phyloP scores from a whole-genome alignment of 306 rosid genomes.

The Aeschynomene evenia region DNA sequence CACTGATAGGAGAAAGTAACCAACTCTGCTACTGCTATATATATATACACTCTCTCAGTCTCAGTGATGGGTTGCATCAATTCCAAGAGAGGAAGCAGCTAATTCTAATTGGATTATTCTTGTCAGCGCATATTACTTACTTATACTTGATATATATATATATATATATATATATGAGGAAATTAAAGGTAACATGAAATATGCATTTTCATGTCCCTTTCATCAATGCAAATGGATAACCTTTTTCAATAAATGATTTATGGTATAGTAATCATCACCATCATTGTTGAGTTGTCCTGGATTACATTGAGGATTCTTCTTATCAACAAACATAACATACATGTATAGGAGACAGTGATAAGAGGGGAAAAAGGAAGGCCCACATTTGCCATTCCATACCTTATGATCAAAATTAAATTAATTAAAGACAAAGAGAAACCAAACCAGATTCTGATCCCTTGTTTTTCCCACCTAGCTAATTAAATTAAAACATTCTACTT shows the following conservation, averaged over 20 bases:
- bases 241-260: slow-evolving; percentile 29
- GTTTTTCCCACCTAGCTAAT: slow-evolving; percentile 50
- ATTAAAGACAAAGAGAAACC: slow-evolving; percentile 39
- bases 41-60: slow-evolving; percentile 41
- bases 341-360: slow-evolving; percentile 44
- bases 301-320: slow-evolving; percentile 46
- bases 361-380: slow-evolving; percentile 30
- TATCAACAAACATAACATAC: no score
- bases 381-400: slow-evolving; percentile 36
- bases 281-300: slow-evolving; percentile 26
- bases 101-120: slow-evolving; percentile 54
- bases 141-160: no score
- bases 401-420: no score
- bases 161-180: no score
- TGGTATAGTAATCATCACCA: slow-evolving; percentile 5
- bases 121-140: slow-evolving; percentile 36
- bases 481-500: slow-evolving; percentile 31
- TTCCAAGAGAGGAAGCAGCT: slow-evolving; percentile 40
- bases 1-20: slow-evolving; percentile 54
- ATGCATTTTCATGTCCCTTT: slow-evolving; percentile 30
- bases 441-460: slow-evolving; percentile 68
- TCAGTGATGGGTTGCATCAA: slow-evolving; percentile 72
- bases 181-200: slow-evolving; percentile 29
- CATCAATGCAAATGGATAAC: slow-evolving; percentile 32
- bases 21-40: no score